A percentile compares a stretch with the other conserved stretches of the same genome.
These are phyloP conservation scores for Clarireedia paspali DNA, from an alignment of 2,329 filamentous ascomycete species.

Conservation along the genomic window DNA sequence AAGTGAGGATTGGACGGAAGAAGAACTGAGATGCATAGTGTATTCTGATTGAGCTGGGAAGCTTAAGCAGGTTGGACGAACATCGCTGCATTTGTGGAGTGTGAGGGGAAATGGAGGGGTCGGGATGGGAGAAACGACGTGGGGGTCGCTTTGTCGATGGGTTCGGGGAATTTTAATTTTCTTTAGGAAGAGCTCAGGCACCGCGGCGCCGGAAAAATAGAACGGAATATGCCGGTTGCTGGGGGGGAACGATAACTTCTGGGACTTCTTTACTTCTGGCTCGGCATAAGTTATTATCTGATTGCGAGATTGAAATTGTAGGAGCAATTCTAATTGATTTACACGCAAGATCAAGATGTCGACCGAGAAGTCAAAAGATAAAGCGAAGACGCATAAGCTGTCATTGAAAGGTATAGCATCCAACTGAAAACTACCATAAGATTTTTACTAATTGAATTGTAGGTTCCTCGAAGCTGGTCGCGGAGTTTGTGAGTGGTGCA, in stretches of 20 bases:
- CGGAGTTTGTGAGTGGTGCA: slow-evolving; percentile 72
- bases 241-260: slow-evolving; percentile 1
- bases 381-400: slow-evolving; percentile 91
- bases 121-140: neutral
- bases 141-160: neutral
- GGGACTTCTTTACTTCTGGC: slow-evolving; percentile 1
- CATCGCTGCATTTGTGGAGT: slow-evolving; percentile 30
- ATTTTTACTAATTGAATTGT: slow-evolving; percentile 26
- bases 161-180: neutral
- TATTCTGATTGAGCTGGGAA: slow-evolving; percentile 26
- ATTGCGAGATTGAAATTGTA: neutral
- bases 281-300: neutral
- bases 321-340: neutral
- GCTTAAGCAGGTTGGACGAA: slow-evolving; percentile 27
- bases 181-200: neutral
- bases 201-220: no score
- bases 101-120: slow-evolving; percentile 6
- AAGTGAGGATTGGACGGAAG: slow-evolving; percentile 17
- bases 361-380: slow-evolving; percentile 45
- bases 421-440: neutral
- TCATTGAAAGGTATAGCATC: slow-evolving; percentile 67
- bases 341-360: slow-evolving; percentile 21
- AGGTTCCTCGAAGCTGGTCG: slow-evolving; percentile 77
- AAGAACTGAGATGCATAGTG: slow-evolving; percentile 26
- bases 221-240: slow-evolving; percentile 5